Evolutionary conservation across 2,329 filamentous ascomycete genomes (phyloP).

Genomic region (Monosporascus sp.): DNA sequence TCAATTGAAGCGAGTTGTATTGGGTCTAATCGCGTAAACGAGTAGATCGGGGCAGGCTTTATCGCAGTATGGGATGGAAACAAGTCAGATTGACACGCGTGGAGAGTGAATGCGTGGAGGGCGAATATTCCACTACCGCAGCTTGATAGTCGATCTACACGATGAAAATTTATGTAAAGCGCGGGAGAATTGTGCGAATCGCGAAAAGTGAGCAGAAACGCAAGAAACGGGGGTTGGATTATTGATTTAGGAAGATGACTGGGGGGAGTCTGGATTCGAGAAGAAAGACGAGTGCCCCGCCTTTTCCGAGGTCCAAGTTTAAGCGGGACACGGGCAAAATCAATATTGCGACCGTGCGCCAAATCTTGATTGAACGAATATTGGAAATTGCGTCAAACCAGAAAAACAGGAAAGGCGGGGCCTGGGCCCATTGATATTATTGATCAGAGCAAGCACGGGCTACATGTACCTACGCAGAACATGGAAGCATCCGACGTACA

Average conservation of each 20-base stretch:
- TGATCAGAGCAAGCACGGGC: too few species aligned
- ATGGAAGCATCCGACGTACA: too few species aligned
- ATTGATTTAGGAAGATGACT: neutral
- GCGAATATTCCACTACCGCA: neutral
- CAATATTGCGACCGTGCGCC: neutral
- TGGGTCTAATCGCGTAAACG: slow-evolving; percentile 1
- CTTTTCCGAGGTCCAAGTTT: too few species aligned
- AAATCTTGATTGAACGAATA: neutral
- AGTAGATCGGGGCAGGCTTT: neutral
- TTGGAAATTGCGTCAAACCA: neutral
- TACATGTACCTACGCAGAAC: too few species aligned
- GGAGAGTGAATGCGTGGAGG: neutral
- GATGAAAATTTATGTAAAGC: neutral
- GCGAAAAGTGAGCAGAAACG: neutral
- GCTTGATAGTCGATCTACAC: neutral
- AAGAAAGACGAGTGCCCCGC: too few species aligned
- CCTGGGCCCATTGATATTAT: too few species aligned
- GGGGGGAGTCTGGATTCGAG: too few species aligned
- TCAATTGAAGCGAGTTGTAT: neutral
- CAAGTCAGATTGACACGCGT: neutral
- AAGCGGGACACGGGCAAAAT: neutral
- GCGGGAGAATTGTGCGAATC: neutral
- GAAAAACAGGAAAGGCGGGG: neutral
- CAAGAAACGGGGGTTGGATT: neutral
- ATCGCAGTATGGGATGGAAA: neutral